Conservation (phyloP, 1,284 basidiomycete genomes). For the Ustilago cynodontis region DNA sequence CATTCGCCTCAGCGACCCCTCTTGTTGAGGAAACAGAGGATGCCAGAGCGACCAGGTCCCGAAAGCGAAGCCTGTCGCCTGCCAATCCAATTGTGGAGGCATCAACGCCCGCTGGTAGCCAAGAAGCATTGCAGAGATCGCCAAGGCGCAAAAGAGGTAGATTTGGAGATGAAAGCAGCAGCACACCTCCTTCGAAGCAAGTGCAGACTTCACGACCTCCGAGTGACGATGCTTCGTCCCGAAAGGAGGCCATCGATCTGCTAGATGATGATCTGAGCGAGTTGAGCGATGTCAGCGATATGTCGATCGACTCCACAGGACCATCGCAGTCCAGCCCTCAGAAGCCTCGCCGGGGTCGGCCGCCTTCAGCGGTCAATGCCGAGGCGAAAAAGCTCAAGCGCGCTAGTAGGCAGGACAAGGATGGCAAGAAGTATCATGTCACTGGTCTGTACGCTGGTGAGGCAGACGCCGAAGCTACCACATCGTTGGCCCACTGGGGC, state of each 20-base stretch:
- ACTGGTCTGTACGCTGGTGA: conserved; percentile 48
- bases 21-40: not conserved
- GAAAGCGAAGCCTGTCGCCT: conserved; percentile 22
- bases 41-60: conserved; percentile 1
- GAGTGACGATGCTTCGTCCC: not conserved
- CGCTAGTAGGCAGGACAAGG: conserved; percentile 34
- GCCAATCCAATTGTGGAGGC: not conserved
- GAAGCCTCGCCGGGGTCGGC: conserved; percentile 11
- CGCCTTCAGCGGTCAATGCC: conserved; percentile 4
- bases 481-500: conserved; percentile 10
- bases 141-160: conserved; percentile 33
- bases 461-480: conserved; percentile 35
- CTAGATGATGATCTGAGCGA: conserved; percentile 39
- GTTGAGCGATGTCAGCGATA: conserved; percentile 36
- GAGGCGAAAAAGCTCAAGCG: conserved; percentile 30
- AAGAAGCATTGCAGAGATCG: not conserved
- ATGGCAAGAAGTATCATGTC: conserved; percentile 35
- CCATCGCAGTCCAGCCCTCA: conserved; percentile 19
- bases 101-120: not conserved
- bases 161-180: conserved; percentile 1
- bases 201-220: not conserved
- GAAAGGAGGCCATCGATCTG: conserved; percentile 21
- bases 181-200: not conserved
- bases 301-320: conserved; percentile 17
- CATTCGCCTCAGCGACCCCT: conserved; percentile 1